Conservation (phyloP, 345 rosid genomes). For the Hibiscus mutabilis region DNA sequence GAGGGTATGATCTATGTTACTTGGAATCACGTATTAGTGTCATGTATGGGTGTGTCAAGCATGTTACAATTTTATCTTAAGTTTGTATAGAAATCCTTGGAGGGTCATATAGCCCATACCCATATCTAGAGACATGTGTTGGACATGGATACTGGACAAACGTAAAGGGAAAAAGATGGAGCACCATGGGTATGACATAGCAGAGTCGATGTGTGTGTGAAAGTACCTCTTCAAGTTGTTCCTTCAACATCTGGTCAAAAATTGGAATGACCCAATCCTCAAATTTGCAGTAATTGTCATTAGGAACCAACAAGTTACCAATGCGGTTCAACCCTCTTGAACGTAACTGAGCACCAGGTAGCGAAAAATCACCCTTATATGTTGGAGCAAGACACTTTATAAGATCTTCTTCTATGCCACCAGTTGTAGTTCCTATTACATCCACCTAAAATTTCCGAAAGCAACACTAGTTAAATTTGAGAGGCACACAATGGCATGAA, state of each 20-base stretch:
- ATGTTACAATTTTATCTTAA: too few relatives aligned
- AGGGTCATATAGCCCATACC: neutral
- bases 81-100: too few relatives aligned
- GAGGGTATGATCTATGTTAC: neutral
- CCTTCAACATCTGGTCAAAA: constrained; percentile 85
- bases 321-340: constrained; percentile 87
- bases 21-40: too few relatives aligned
- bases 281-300: constrained; percentile 93
- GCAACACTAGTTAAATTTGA: neutral
- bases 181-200: neutral
- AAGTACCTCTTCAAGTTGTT: constrained; percentile 75
- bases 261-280: constrained; percentile 95
- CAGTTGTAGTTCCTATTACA: constrained; percentile 87
- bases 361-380: constrained; percentile 76
- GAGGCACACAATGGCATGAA: neutral
- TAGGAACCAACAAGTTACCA: constrained; percentile 87
- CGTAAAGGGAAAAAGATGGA: neutral
- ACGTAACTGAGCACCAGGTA: constrained; percentile 67
- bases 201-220: neutral
- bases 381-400: constrained; percentile 94
- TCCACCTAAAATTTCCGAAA: constrained; percentile 54
- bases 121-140: neutral
- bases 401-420: constrained; percentile 97
- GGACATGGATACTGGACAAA: neutral
- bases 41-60: too few relatives aligned